Evolutionary conservation across 2,329 filamentous ascomycete genomes (phyloP), one percentile per base, ranked within the genome.

Genomic region (Colletotrichum sp.): DNA sequence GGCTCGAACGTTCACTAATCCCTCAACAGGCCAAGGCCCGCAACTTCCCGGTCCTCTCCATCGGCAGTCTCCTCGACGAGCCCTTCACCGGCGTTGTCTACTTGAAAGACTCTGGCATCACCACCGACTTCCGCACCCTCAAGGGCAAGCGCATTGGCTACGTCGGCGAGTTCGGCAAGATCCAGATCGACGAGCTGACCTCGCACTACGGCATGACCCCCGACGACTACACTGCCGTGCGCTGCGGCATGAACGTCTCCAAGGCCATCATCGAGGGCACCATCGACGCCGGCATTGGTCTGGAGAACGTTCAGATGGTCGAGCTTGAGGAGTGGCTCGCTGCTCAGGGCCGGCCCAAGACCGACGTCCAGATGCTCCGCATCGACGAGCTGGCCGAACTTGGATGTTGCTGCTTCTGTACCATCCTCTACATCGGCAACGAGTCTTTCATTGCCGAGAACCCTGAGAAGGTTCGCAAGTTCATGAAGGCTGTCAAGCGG

Each of bases 231-330:
- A 94, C 92, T 1, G 93, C 94, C 44, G 89, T 96, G 9, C 93
- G 94, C 74, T 95, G 94, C 82, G 94, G 94, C 78, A 96, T 95
- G 94, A 95, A 96, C 83, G 93, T 96, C 65, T 92, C 92, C 83
- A 93, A 93, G 83, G 93, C 93, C 80, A 95, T 95, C 84, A 94
- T 94, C 83, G 88, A 90, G 75, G 93, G 93, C 79, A 89, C 89
- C 52, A 95, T 95, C 79, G 93, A 95, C 82, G 94, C 94, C 22
- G 94, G 94, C 44, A 90, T 95, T 81, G 94, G 94, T 22, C 91
- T 96, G 7, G 94, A 95, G 84, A 96, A 96, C 81, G 94, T 95
- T 8, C 94, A 96, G 84, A 95, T 95, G 94, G 94, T 95, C 59
- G 94, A 95, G 85, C 89, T 96, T 3, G 93, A 94, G 83, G 93